These are phyloP conservation scores for Dunaliella primolecta DNA, from an alignment of 139 green algal genomes.

Conservation along the genomic window DNA sequence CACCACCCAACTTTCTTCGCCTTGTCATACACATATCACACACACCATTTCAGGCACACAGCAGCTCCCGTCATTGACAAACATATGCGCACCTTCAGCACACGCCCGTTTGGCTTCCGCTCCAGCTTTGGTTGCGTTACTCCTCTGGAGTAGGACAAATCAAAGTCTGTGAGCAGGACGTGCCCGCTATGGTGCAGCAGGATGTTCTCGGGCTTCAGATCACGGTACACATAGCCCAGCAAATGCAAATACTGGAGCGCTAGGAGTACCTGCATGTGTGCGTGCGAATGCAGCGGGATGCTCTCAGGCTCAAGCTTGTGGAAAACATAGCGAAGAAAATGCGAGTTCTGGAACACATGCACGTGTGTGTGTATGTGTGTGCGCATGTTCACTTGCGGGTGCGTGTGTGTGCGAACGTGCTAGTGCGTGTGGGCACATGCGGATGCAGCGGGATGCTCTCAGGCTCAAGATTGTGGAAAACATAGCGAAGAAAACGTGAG, in stretches of 20 bases:
- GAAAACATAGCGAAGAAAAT: constrained; percentile 94
- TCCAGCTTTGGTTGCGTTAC: constrained; percentile 47
- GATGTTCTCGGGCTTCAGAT: constrained; percentile 99
- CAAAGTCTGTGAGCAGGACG: constrained; percentile 96
- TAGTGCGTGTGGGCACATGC: too few species aligned
- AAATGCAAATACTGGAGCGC: constrained; percentile 98
- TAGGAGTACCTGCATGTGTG: constrained; percentile 60
- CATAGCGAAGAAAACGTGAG: constrained; percentile 90
- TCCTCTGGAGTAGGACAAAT: constrained; percentile 81
- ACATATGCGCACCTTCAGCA: constrained; percentile 11
- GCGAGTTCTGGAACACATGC: constrained; percentile 92
- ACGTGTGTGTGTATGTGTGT: not conserved
- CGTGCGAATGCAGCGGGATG: constrained; percentile 59
- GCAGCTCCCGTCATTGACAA: too few species aligned
- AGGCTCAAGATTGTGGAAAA: constrained; percentile 98
- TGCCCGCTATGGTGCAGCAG: constrained; percentile 86
- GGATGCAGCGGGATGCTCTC: constrained; percentile 93
- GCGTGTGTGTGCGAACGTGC: too few species aligned
- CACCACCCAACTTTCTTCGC: too few species aligned
- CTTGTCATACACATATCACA: too few species aligned
- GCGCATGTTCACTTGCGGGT: too few species aligned
- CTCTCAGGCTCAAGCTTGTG: constrained; percentile 99
- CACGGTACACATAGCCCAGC: constrained; percentile 92
- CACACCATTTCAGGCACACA: too few species aligned
- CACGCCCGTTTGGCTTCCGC: constrained; percentile 1